Conservation (phyloP, 78 protist species). For the Mastigamoeba balamuthi region DNA sequence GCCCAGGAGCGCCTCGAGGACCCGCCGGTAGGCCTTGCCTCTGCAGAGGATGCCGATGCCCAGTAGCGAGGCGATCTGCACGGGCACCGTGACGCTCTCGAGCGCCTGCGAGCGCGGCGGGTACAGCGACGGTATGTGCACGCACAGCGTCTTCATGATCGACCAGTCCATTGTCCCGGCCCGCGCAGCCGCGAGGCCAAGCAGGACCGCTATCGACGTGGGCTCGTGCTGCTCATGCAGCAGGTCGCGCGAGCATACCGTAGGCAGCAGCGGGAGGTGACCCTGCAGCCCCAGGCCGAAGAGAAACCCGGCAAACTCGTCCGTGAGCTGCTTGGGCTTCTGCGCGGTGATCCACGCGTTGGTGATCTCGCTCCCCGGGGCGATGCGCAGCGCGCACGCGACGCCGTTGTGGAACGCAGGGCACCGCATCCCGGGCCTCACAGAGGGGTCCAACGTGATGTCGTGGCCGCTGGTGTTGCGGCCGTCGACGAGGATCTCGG, state of each 20-base stretch:
- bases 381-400: constrained; percentile 36
- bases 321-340: neutral
- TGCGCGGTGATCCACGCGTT: constrained; percentile 1
- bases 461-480: too few relatives aligned
- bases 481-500: too few relatives aligned
- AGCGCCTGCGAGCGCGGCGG: too few relatives aligned
- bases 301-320: constrained; percentile 21
- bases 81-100: too few relatives aligned
- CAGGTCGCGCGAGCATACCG: neutral
- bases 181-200: constrained; percentile 35
- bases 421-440: too few relatives aligned
- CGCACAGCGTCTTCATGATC: constrained; percentile 24
- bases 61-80: constrained; percentile 32
- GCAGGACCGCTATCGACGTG: constrained; percentile 20
- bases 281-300: constrained; percentile 55
- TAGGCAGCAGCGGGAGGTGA: constrained; percentile 2
- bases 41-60: constrained; percentile 43
- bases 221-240: constrained; percentile 8
- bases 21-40: constrained; percentile 9
- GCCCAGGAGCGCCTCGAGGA: constrained; percentile 24
- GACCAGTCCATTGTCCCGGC: constrained; percentile 21
- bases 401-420: constrained; percentile 57
- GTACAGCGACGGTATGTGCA: constrained; percentile 52
- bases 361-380: neutral
- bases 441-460: too few relatives aligned